Evolutionary conservation across 345 rosid genomes (phyloP), one percentile per base, ranked within the genome.

Genomic region (Litchi chinensis): DNA sequence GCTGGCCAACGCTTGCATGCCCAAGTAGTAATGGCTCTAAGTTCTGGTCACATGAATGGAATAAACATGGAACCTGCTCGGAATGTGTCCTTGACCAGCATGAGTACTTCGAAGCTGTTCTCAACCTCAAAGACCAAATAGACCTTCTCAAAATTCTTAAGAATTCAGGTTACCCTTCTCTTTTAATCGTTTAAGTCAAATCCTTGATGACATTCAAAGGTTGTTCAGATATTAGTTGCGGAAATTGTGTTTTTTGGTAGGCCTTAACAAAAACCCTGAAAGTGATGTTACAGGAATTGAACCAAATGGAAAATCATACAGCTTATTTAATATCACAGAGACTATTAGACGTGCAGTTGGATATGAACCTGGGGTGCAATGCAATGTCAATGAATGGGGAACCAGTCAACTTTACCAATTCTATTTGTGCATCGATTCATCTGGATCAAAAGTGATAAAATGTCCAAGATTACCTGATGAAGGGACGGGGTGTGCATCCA

Each of bases 141-240:
- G 75, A 71, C 19, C 64, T 71, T 71, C 43, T 71, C 21, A 40
- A 71, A 52, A 26, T 50, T 13, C 74, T 71, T 18, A 71, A 50
- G 5, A 71, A 16, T 15, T 26, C 74, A 26, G 74, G 62, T 71
- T 50, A 13, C 59, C 59, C 57, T 16, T 52, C 19, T 54, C 18
- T 6, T 54, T 54, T 0, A 16, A 54, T 5, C 11, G n/a, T 50
- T 50, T 13, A 12, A 50, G 1, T 50, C 32, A 8, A 8, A 0
- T 68, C n/a, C 52, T 41, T 40, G 11, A 66, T 37, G 46, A 67
- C 48, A 67, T 67, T 67, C 11, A 68, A 63, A 32, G 37, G 37
- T 32, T 32, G 3, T 32, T 32, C 37, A 32, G 37, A 32, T 32
- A 32, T 32, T 32, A 32, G 2, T 32, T 32, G 37, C 37, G 37